These are phyloP conservation scores for Catharanthus roseus DNA, from an alignment of 257 asterid genomes.

Conservation along the genomic window DNA sequence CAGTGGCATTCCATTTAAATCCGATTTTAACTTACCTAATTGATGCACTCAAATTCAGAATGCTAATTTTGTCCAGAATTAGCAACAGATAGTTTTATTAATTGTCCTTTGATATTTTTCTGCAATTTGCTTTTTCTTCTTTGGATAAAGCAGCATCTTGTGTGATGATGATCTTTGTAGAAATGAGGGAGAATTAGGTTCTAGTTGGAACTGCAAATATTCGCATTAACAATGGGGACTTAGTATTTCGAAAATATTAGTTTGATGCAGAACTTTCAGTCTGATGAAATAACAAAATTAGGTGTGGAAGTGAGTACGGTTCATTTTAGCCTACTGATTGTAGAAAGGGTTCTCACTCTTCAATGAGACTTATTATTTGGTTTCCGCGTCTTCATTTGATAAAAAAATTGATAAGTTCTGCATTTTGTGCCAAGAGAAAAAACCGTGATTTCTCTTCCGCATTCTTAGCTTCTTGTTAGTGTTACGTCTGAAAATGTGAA, in stretches of 20 bases:
- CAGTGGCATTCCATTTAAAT: background rate
- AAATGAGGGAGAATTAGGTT: background rate
- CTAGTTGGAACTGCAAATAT: background rate
- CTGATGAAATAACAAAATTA: background rate
- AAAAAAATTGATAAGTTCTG: background rate
- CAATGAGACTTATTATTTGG: background rate
- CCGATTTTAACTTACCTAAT: background rate
- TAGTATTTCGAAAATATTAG: too few species aligned
- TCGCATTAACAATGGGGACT: background rate
- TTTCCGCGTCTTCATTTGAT: background rate
- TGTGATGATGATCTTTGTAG: background rate
- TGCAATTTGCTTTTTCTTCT: background rate
- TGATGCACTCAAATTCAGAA: background rate
- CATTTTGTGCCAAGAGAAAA: background rate
- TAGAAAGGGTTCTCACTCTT: background rate
- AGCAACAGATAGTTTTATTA: background rate
- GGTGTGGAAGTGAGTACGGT: background rate
- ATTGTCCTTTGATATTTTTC: background rate
- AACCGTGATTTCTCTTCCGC: background rate
- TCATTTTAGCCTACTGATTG: background rate
- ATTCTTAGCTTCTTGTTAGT: too few species aligned
- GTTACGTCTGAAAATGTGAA: too few species aligned
- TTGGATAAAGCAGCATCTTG: background rate
- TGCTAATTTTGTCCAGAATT: background rate
- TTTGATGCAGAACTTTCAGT: background rate